A percentile compares a stretch with the other conserved stretches of the same genome.
Conservation (phyloP, 495 filamentous ascomycete species). For the Aspergillus sclerotiicarbonarius region DNA sequence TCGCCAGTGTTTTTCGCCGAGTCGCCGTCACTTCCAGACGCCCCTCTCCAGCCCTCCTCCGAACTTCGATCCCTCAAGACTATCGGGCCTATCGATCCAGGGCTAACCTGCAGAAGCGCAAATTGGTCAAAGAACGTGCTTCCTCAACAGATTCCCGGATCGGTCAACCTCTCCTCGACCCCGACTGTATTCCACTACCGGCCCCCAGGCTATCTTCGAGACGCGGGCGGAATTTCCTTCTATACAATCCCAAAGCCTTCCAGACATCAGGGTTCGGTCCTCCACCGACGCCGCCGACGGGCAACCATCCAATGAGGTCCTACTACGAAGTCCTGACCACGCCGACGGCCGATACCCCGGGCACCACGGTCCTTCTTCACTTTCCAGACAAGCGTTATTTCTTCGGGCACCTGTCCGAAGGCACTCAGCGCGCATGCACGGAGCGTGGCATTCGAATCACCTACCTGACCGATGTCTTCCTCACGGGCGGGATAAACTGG, state of each 20-base stretch:
- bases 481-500: constrained; percentile 78
- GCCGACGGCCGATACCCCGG: constrained; percentile 88
- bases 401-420: constrained; percentile 83
- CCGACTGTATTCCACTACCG: constrained; percentile 4
- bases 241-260: constrained; percentile 23
- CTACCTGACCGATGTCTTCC: constrained; percentile 70
- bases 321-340: constrained; percentile 70
- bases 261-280: constrained; percentile 8
- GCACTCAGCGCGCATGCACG: constrained; percentile 71
- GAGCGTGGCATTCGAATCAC: constrained; percentile 60
- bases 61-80: neutral
- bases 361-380: constrained; percentile 70
- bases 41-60: constrained; percentile 8
- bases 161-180: neutral
- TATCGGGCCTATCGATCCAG: neutral
- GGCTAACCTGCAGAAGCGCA: neutral
- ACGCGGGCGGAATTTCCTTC: constrained; percentile 21
- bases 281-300: neutral
- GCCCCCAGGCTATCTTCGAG: constrained; percentile 5
- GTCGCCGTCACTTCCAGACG: constrained; percentile 15
- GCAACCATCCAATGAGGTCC: constrained; percentile 58
- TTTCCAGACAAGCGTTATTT: constrained; percentile 81
- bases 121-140: neutral
- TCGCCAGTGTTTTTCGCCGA: constrained; percentile 31
- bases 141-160: neutral